Conservation (phyloP, 768 basidiomycete species). For the Goffeauzyma gilvescens region DNA sequence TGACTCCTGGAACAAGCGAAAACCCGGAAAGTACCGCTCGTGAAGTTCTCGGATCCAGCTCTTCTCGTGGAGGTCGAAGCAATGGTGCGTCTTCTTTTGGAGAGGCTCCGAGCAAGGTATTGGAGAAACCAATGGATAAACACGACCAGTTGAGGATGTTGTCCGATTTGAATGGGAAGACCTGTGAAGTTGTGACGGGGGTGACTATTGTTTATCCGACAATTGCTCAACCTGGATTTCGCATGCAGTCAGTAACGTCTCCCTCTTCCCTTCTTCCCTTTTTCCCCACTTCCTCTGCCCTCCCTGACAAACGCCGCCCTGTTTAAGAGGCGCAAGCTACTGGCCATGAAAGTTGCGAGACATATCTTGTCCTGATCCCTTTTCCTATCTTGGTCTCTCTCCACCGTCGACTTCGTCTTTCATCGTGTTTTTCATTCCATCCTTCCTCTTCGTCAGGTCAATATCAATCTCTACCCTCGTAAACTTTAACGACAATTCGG, state of each 20-base stretch:
- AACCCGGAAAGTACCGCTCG: constrained; percentile 4
- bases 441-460: constrained; percentile 13
- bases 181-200: constrained; percentile 85
- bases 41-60: constrained; percentile 6
- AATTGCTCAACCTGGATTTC: no score
- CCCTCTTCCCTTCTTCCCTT: not conserved
- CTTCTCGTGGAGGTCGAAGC: constrained; percentile 14
- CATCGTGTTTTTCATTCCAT: not conserved
- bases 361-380: not conserved
- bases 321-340: no score
- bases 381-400: not conserved
- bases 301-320: no score
- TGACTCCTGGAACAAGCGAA: constrained; percentile 14
- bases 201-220: constrained; percentile 70
- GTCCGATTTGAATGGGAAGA: constrained; percentile 60
- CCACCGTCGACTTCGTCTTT: not conserved
- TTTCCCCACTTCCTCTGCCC: not conserved
- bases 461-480: constrained; percentile 27
- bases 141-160: constrained; percentile 64
- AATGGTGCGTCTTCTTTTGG: constrained; percentile 13
- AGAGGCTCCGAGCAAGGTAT: constrained; percentile 45
- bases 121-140: constrained; percentile 71
- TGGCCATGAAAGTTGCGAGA: no score
- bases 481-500: constrained; percentile 27
- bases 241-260: no score